These are phyloP conservation scores for Fusarium pseudoanthophilum DNA, from an alignment of 2,329 filamentous ascomycete species.

Conservation along the genomic window DNA sequence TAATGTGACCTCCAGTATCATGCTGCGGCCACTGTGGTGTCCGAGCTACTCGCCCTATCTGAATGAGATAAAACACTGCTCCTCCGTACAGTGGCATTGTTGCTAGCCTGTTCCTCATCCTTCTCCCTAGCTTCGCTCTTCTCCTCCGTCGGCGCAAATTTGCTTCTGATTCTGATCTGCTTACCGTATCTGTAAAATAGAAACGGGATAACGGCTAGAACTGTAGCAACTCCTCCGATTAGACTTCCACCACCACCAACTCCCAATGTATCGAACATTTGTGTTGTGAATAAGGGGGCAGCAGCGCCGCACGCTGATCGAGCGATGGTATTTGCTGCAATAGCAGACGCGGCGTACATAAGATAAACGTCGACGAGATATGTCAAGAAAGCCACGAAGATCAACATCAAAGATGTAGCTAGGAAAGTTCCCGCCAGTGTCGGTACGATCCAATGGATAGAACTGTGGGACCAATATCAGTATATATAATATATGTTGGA, in stretches of 20 bases:
- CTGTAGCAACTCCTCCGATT: constrained; percentile 27
- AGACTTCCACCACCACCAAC: constrained; percentile 34
- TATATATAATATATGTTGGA: background rate
- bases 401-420: constrained; percentile 35
- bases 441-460: constrained; percentile 34
- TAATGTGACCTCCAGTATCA: background rate
- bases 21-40: constrained; percentile 2
- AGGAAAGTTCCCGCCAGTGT: constrained; percentile 32
- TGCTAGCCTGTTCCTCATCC: constrained; percentile 12
- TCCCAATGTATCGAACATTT: constrained; percentile 34
- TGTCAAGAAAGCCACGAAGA: constrained; percentile 35
- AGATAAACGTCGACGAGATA: constrained; percentile 37
- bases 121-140: constrained; percentile 7
- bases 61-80: constrained; percentile 8
- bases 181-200: constrained; percentile 37
- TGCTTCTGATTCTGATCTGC: constrained; percentile 32
- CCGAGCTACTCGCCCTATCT: background rate
- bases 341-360: constrained; percentile 33
- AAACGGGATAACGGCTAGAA: constrained; percentile 30
- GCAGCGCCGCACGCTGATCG: constrained; percentile 36
- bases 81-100: background rate
- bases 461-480: background rate
- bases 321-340: constrained; percentile 33
- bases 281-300: constrained; percentile 33
- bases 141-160: constrained; percentile 26